These are phyloP conservation scores for Mycosphaerelloides madeirae DNA, from an alignment of 2,329 filamentous ascomycete species.

Conservation along the genomic window DNA sequence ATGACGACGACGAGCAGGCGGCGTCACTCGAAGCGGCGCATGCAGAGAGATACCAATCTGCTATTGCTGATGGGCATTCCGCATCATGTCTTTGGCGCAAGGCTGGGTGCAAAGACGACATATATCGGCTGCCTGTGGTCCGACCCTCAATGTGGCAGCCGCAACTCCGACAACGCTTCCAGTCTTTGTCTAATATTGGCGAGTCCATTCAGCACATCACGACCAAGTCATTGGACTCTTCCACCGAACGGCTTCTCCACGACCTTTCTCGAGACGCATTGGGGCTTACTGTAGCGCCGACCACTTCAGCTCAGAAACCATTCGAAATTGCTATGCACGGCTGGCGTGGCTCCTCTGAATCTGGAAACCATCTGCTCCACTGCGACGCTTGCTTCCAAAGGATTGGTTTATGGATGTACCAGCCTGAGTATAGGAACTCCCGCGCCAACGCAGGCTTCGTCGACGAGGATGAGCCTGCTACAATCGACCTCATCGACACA, in stretches of 20 bases:
- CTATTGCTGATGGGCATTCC: constrained; percentile 71
- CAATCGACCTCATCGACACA: constrained; percentile 30
- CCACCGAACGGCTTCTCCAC: constrained; percentile 20
- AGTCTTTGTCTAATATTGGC: constrained; percentile 23
- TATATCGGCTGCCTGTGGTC: constrained; percentile 54
- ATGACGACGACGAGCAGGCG: constrained; percentile 20
- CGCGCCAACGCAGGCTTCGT: constrained; percentile 30
- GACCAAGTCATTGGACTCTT: constrained; percentile 13
- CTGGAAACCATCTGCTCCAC: constrained; percentile 66
- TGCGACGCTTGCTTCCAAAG: constrained; percentile 85
- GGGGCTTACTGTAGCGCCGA: constrained; percentile 7
- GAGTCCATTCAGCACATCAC: constrained; percentile 26
- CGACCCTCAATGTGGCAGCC: constrained; percentile 33
- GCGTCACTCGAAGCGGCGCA: constrained; percentile 56
- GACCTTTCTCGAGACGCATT: constrained; percentile 28
- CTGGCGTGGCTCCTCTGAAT: constrained; percentile 51
- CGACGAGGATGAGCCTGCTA: constrained; percentile 13
- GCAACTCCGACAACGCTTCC: constrained; percentile 27
- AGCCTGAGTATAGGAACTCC: constrained; percentile 49
- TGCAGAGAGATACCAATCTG: constrained; percentile 67
- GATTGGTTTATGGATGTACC: constrained; percentile 89
- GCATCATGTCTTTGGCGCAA: constrained; percentile 82
- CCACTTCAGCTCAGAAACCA: constrained; percentile 16
- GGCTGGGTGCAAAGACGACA: constrained; percentile 75
- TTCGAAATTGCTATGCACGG: constrained; percentile 41